Base-by-base conservation (phyloP, 2,329 filamentous ascomycete species). In the Colletotrichum aenigma region DNA sequence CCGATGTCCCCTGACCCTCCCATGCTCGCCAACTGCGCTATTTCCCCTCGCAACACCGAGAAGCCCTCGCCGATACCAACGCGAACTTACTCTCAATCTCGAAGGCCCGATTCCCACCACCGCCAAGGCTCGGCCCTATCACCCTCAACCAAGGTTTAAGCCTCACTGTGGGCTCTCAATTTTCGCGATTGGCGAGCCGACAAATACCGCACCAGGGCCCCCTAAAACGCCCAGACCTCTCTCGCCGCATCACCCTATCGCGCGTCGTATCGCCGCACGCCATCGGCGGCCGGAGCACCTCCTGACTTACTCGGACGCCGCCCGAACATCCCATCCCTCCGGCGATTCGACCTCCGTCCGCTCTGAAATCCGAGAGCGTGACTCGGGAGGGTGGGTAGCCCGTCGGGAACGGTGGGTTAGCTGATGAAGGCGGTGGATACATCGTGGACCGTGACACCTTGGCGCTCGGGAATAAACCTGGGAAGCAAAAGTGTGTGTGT, bases 221-320 rank as follows among this genome's bases (percentile, higher is more conserved):
- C 43, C n/a, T 7, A 52, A 21, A 7, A 52, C 43, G n/a, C 43
- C 43, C 43, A 52, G 43, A 52, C 43, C 43, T 52, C n/a, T 21
- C n/a, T 52, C n/a, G n/a, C 43, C 0, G 0, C 1, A 21, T 0
- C n/a, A 48, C 4, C 43, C 4, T 48, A 48, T 48, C 43, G 43
- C 5, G 2, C n/a, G 6, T 52, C 43, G 43, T 52, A 52, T 52
- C 43, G 43, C 43, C 43, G 43, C 43, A 21, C 0, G 43, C 43
- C 7, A 52, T 52, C 43, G 43, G 43, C 10, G 43, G 6, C 43
- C 43, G 43, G 43, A 13, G 43, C 1, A 48, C 18, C 38, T 12
- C 7, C 4, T 2, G 2, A 0, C 16, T 2, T 9, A 18, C 9
- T 48, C 43, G 43, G 43, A 52, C 43, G n/a, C 43, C 43, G 43